Percentiles rank a stretch among this genome's conserved stretches.
These are phyloP conservation scores for Loxodes magnus DNA, from an alignment of 73 alveolate genomes.

Conservation along the genomic window DNA sequence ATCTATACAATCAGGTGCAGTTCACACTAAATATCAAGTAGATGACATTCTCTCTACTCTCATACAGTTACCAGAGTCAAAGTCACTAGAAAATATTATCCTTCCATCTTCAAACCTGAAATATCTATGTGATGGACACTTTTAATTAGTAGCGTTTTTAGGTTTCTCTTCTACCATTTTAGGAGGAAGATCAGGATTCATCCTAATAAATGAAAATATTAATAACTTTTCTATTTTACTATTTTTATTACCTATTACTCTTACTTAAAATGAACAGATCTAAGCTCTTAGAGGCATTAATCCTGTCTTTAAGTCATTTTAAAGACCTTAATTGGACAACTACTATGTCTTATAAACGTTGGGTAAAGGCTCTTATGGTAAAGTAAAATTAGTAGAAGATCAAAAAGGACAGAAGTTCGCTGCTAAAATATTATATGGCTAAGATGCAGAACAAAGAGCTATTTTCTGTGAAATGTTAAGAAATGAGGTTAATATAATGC, in stretches of 20 bases:
- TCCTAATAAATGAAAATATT: too few species aligned
- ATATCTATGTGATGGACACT: too few species aligned
- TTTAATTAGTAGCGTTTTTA: too few species aligned
- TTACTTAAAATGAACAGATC: too few species aligned
- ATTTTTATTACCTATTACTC: too few species aligned
- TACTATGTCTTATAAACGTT: too few species aligned
- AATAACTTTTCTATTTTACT: too few species aligned
- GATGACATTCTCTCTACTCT: background rate
- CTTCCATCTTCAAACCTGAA: slow-evolving; percentile 3
- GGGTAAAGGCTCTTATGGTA: slow-evolving; percentile 6
- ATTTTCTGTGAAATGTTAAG: slow-evolving; percentile 19
- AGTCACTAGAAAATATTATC: background rate
- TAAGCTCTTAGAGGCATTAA: too few species aligned
- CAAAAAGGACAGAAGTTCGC: background rate
- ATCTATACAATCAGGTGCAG: slow-evolving; percentile 8
- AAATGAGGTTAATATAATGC: slow-evolving; percentile 41
- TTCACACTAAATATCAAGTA: background rate
- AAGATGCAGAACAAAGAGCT: slow-evolving; percentile 4
- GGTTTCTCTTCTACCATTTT: too few species aligned
- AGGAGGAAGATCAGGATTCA: too few species aligned
- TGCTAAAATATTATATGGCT: background rate
- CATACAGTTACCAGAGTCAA: slow-evolving; percentile 12
- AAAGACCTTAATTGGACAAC: too few species aligned
- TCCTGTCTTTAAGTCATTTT: too few species aligned
- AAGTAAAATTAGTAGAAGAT: slow-evolving; percentile 1